Base-by-base conservation (phyloP, 176 grass and related monocot species). In the Chloris gayana region DNA sequence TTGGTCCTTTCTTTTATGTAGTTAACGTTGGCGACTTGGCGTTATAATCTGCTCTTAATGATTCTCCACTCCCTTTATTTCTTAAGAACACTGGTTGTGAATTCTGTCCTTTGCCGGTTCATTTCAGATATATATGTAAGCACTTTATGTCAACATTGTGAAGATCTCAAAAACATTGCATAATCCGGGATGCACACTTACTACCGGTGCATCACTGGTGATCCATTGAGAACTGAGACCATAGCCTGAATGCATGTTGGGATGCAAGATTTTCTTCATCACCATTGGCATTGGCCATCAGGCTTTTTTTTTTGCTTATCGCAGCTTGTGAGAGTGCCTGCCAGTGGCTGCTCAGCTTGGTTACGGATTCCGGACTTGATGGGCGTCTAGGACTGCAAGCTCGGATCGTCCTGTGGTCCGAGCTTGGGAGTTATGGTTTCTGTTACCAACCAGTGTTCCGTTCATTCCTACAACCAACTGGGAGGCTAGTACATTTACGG, bases 321-420 rank as follows among this genome's bases (percentile, higher is more conserved):
- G 8, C 11, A 22, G 70, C n/a, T 9, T 53, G 1, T 31, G 21
- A n/a, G 0, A 69, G 64, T 60, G 26, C 51, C 37, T n/a, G n/a
- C n/a, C n/a, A n/a, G n/a, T 50, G 38, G 7, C 12, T 46, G 46
- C 39, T 14, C 2, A 35, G 32, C 39, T 70, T 77, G 39, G 69
- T 69, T 69, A 75, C 65, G 24, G 39, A 38, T 30, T 49, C 32
- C 39, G 47, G 39, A 33, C 37, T 45, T 67, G 68, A 12, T 66
- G 32, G 29, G 32, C 2, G 69, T 65, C 47, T 70, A 85, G 81
- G 34, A 37, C 31, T 53, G 58, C 41, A 82, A 82, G 59, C 59
- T 74, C 80, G 64, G 54, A 58, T 74, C 68, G 34, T 39, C 6
- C 25, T 13, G 83, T 79, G 83, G 83, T 80, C 69, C 68, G 75